These are phyloP conservation scores for peach (Prunus persica) DNA, from an alignment of 306 rosid species.

Conservation along the genomic window Prunus_persica_NCBIv2 NC_034009.1:2991001-2991500, in stretches of 20 bases:
- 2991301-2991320: conserved; percentile 12
- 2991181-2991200: conserved; percentile 13
- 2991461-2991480: background rate
- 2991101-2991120: conserved; percentile 8
- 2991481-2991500: conserved; percentile 5
- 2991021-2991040: conserved; percentile 6
- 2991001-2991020: conserved; percentile 16
- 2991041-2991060: conserved; percentile 7
- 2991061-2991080: conserved; percentile 18
- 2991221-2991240: conserved; percentile 18
- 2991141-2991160: conserved; percentile 4
- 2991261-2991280: conserved; percentile 1
- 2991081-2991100: conserved; percentile 12
- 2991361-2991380: conserved; percentile 16
- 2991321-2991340: conserved; percentile 5
- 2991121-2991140: background rate
- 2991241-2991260: conserved; percentile 15
- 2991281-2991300: conserved; percentile 14
- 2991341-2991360: background rate
- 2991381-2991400: background rate
- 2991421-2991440: background rate
- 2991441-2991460: background rate
- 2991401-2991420: background rate
- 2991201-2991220: conserved; percentile 1
- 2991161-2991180: conserved; percentile 12